Conservation (phyloP, 1,284 basidiomycete species). For the Tylopilus sp. region DNA sequence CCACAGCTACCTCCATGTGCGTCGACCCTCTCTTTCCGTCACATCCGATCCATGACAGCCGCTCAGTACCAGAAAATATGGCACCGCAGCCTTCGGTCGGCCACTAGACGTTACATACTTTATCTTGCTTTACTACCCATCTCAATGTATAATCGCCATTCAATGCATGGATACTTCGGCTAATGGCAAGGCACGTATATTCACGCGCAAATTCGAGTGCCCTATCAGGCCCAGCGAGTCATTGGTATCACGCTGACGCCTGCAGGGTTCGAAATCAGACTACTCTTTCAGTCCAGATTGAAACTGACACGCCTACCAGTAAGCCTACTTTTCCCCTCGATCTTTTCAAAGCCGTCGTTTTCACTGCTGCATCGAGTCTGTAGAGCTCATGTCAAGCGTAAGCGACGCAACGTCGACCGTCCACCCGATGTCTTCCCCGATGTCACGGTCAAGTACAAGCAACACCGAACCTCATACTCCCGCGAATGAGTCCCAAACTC, state of each 20-base stretch:
- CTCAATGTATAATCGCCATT: slow-evolving; percentile 41
- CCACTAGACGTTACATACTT: slow-evolving; percentile 33
- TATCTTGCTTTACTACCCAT: slow-evolving; percentile 34
- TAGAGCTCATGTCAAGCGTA: slow-evolving; percentile 15
- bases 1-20: slow-evolving; percentile 55
- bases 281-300: slow-evolving; percentile 9
- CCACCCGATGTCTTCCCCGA: slow-evolving; percentile 15
- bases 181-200: slow-evolving; percentile 27
- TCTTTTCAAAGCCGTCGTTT: background rate
- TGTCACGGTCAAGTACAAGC: slow-evolving; percentile 7
- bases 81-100: slow-evolving; percentile 25
- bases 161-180: slow-evolving; percentile 34
- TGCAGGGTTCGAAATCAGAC: slow-evolving; percentile 14
- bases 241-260: background rate
- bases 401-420: slow-evolving; percentile 15
- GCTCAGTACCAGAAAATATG: slow-evolving; percentile 34
- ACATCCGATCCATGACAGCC: background rate
- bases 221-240: background rate
- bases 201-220: background rate
- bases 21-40: slow-evolving; percentile 4
- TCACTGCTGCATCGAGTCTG: background rate
- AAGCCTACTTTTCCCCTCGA: background rate
- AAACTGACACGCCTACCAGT: slow-evolving; percentile 10
- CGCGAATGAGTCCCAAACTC: background rate
- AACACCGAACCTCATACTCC: background rate